phyloP scores from a whole-genome alignment of 345 rosid species.

The Hibiscus syriacus region DNA sequence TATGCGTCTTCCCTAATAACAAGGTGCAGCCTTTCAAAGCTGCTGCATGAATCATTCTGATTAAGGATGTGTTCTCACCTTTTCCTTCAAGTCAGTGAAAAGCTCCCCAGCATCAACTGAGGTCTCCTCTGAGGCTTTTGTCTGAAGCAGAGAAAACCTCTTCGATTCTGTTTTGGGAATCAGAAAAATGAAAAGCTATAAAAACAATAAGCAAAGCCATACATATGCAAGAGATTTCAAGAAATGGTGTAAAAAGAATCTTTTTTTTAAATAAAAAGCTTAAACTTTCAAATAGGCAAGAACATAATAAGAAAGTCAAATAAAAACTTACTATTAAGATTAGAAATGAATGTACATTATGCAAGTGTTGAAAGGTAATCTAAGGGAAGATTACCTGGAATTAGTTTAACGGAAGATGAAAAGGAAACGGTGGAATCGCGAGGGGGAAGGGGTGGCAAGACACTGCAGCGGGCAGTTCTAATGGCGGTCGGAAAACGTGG shows the following conservation, averaged over 20 bases:
- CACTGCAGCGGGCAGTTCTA: constrained; percentile 39
- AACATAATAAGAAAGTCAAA: not conserved
- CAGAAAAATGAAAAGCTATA: not conserved
- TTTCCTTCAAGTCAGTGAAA: constrained; percentile 42
- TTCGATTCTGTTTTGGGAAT: constrained; percentile 33
- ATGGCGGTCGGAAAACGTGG: constrained; percentile 29
- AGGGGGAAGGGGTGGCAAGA: constrained; percentile 35
- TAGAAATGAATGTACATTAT: not conserved
- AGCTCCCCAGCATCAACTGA: constrained; percentile 60
- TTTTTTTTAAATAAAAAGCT: no score
- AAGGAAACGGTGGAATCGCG: not conserved
- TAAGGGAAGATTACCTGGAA: not conserved
- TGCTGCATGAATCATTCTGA: not conserved
- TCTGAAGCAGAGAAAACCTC: constrained; percentile 40
- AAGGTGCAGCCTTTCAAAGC: not conserved
- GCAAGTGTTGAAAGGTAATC: not conserved
- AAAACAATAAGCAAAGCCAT: not conserved
- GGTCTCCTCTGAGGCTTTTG: constrained; percentile 63
- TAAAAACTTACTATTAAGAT: not conserved
- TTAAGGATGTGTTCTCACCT: not conserved
- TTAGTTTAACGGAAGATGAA: not conserved
- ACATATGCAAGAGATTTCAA: not conserved
- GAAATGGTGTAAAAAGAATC: no score
- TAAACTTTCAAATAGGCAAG: not conserved
- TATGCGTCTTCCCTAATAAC: no score